Conservation (phyloP, 169 alveolate species). For the Cyclospora cayetanensis region DNA sequence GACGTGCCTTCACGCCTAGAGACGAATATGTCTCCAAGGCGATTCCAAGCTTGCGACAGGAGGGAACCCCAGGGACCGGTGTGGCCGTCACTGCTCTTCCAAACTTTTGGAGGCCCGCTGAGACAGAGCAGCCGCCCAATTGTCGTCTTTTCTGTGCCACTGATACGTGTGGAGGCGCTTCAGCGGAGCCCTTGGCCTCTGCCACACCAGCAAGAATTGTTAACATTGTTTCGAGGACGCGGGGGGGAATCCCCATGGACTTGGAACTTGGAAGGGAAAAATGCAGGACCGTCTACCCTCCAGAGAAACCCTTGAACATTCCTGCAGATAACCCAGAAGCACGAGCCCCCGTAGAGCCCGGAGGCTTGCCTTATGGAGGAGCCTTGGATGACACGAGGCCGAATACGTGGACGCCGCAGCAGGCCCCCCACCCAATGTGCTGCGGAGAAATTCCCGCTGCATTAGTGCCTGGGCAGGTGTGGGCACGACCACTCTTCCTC, state of each 20-base stretch:
- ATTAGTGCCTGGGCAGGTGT: neutral
- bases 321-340: neutral
- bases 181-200: neutral
- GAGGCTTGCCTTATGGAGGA: neutral
- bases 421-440: neutral
- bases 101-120: too few relatives aligned
- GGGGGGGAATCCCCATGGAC: conserved; percentile 15
- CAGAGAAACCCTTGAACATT: conserved; percentile 24
- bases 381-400: neutral
- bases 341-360: neutral
- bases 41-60: too few relatives aligned
- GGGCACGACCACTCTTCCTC: neutral
- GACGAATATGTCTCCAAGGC: too few relatives aligned
- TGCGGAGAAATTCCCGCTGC: neutral
- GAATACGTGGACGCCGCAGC: neutral
- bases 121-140: too few relatives aligned
- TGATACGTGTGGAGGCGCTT: neutral
- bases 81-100: too few relatives aligned
- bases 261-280: neutral
- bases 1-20: too few relatives aligned
- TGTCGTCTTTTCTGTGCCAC: too few relatives aligned
- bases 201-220: conserved; percentile 16
- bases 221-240: neutral
- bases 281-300: conserved; percentile 36
- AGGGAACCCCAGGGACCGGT: too few relatives aligned